Evolutionary conservation across 2,329 filamentous ascomycete genomes (phyloP), one percentile per base, ranked within the genome.

Genomic region (Microdochium bolleyi): DNA sequence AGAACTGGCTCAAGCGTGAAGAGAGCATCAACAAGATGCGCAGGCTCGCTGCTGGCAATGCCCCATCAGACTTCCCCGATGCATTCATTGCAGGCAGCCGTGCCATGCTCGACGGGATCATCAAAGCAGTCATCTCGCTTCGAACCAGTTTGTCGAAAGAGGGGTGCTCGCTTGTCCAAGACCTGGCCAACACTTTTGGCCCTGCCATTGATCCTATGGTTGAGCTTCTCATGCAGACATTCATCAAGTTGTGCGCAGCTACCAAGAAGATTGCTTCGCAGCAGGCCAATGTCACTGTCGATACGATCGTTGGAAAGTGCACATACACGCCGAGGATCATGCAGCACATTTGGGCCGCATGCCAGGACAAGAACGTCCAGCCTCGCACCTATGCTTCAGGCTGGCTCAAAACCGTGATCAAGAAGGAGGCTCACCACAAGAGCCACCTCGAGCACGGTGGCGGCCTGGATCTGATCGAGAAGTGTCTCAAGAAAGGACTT

Each of bases 201-300:
- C 79, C 89, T 1, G 86, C 79, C 41, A 84, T 96, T 62, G 92
- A 97, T 62, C 81, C 87, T 11, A 88, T 95, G 84, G 87, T 94
- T 8, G 92, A 97, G 70, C 82, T 96, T 50, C 77, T 96, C 22
- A 82, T 97, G 71, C 91, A 96, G 64, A 87, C 83, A 25, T 83
- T 96, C 61, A 84, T 97, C 72, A 96, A 96, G 70, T 81, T 96
- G 57, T 92, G 87, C 58, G 89, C 85, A 10, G 85, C 85, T 24
- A 95, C 92, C 49, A 99, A 99, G 70, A 95, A 95, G 68, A 96
- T 99, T 60, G 85, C 83, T 53, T 90, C 90, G 1, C 86, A 95
- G 62, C 85, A 88, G 57, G 92, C 89, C 51, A 92, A 95, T 63
- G 68, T 74, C 16, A 89, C 88, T 0, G 85, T 96, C n/a, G 86